Percentiles rank a stretch among this genome's conserved stretches.
These are phyloP conservation scores for Fomitopsis serialis DNA, from an alignment of 768 basidiomycete species.

Conservation along the genomic window DNA sequence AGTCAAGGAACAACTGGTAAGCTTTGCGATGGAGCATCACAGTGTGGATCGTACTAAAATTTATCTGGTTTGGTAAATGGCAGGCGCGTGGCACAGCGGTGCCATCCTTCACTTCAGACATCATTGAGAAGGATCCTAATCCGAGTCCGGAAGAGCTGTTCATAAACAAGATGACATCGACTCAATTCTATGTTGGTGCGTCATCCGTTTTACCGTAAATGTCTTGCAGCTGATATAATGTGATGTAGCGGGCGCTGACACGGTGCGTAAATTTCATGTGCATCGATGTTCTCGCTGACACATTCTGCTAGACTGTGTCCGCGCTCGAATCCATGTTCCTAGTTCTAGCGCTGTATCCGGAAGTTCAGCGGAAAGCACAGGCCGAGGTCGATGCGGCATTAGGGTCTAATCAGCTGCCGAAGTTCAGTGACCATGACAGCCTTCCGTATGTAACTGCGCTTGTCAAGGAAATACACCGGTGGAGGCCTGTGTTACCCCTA, in stretches of 20 bases:
- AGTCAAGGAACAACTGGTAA: conserved; percentile 18
- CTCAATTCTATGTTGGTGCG: conserved; percentile 2
- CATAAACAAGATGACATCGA: neutral
- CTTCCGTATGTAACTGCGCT: conserved; percentile 20
- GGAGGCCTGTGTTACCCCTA: conserved; percentile 27
- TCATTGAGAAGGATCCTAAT: conserved; percentile 18
- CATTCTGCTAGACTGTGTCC: conserved; percentile 12
- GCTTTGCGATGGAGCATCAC: too few relatives aligned
- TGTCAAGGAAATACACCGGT: conserved; percentile 24
- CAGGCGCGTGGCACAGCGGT: conserved; percentile 10
- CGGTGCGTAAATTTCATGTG: neutral
- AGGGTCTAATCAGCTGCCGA: conserved; percentile 16
- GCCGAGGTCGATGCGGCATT: conserved; percentile 24
- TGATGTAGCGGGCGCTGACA: conserved; percentile 9
- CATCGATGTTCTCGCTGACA: conserved; percentile 33
- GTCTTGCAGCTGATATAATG: neutral
- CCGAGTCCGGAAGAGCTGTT: neutral
- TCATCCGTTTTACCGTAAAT: too few relatives aligned
- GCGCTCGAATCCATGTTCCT: conserved; percentile 21
- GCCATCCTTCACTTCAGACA: conserved; percentile 12
- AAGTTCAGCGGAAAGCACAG: conserved; percentile 19
- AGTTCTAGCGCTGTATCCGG: conserved; percentile 30
- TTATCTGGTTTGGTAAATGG: neutral
- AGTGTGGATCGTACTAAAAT: too few relatives aligned
- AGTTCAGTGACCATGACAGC: conserved; percentile 7